These are phyloP conservation scores for Phytophthora podocarpi DNA, from an alignment of 352 stramenopile species.

Conservation along the genomic window DNA sequence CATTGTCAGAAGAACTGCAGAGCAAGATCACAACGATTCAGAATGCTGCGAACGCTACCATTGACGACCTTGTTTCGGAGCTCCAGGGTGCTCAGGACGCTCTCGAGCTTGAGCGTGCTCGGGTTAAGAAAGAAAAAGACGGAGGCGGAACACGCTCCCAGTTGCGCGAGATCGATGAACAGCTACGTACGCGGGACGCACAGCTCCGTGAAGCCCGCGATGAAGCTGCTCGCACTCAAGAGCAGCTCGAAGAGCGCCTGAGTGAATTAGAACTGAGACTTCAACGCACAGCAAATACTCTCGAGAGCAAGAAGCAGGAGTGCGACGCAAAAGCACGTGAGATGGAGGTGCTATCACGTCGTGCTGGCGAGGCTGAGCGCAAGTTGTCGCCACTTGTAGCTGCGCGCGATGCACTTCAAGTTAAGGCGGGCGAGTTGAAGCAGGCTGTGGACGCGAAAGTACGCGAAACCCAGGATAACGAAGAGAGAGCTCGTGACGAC, in stretches of 20 bases:
- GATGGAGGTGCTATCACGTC: slow-evolving; percentile 49
- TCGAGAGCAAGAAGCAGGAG: slow-evolving; percentile 73
- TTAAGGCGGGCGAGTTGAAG: slow-evolving; percentile 63
- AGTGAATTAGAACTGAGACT: slow-evolving; percentile 27
- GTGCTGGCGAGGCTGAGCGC: slow-evolving; percentile 59
- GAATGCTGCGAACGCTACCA: slow-evolving; percentile 76
- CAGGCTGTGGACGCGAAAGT: slow-evolving; percentile 55
- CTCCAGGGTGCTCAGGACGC: slow-evolving; percentile 64
- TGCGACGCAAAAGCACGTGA: slow-evolving; percentile 60
- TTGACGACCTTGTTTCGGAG: slow-evolving; percentile 73
- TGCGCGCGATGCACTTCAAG: slow-evolving; percentile 58
- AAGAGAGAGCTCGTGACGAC: slow-evolving; percentile 63
- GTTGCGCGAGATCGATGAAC: slow-evolving; percentile 49
- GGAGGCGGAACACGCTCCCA: slow-evolving; percentile 36
- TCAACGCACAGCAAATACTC: slow-evolving; percentile 26
- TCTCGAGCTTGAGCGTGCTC: slow-evolving; percentile 55
- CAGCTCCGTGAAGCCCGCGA: slow-evolving; percentile 30
- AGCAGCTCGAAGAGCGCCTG: slow-evolving; percentile 28
- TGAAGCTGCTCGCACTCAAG: slow-evolving; percentile 23
- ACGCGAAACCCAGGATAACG: slow-evolving; percentile 51
- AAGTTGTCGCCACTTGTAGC: slow-evolving; percentile 56
- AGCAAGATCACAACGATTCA: slow-evolving; percentile 73
- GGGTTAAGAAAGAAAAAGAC: slow-evolving; percentile 54
- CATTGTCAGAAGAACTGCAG: slow-evolving; percentile 63
- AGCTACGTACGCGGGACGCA: slow-evolving; percentile 36